Base-by-base conservation (phyloP, 2,329 filamentous ascomycete genomes). In the Geosmithia putterillii region DNA sequence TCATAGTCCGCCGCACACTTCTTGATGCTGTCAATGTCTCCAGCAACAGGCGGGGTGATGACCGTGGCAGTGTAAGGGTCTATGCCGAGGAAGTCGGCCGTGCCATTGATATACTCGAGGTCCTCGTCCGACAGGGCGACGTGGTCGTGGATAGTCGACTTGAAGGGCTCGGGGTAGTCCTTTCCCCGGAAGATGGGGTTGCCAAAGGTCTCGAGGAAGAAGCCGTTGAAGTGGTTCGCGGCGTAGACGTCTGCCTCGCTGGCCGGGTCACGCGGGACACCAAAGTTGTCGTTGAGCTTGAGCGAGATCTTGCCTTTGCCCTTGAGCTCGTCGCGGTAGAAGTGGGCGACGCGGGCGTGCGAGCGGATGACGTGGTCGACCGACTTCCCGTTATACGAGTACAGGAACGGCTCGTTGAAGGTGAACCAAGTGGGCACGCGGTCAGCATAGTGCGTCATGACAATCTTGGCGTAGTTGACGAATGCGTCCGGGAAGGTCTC, bases 1-100 rank as follows among this genome's bases (percentile, higher is more conserved):
- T 60, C 63, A 2, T 55, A 49, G 50, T 78, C 69, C 7, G 58
- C 47, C 1, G 69, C 62, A 50, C 75, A 79, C 5, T 62, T 61
- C 0, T 61, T 56, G 39, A 75, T 64, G 2, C 69, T 71, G 8
- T 57, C 58, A 12, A 46, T 50, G 28, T 53, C 48, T 6, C 57
- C 54, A 7, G 51, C 45, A 0, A 50, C 52, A 0, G 72, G 68
- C 0, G 68, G 63, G 2, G 67, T 64, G n/a, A 76, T 67, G 0
- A 75, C 67, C 0, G 69, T 71, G 0, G 72, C 69, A 0, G 72
- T 76, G 57, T 80, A 80, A 0, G 73, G 70, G 48, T 80, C 74
- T 34, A 79, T 67, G 7, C 66, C 72, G 35, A 75, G 64, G 44
- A 77, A 71, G 53, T 79, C 76, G 3, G 68, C 64, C 0, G 71